A percentile compares a stretch with the other conserved stretches of the same genome.
Evolutionary conservation across 208 protist species (phyloP).

Genomic region (Novymonas esmeraldas): DNA sequence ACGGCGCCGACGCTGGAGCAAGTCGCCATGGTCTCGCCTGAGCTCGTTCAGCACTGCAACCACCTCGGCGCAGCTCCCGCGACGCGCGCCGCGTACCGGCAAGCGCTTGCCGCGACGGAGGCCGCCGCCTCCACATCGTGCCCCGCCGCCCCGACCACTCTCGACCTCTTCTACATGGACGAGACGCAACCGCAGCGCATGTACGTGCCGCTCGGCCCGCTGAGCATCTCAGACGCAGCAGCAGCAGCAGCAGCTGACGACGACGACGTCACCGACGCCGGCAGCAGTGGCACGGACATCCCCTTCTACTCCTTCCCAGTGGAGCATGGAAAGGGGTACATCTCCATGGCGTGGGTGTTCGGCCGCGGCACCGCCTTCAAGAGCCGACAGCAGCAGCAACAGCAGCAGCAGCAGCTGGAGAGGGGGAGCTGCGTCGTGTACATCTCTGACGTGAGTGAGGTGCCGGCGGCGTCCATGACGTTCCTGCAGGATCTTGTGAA

Average conservation of each 20-base stretch:
- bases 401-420: neutral
- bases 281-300: slow-evolving; percentile 37
- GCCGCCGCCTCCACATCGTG: slow-evolving; percentile 11
- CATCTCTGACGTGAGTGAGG: slow-evolving; percentile 78
- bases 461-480: slow-evolving; percentile 46
- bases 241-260: neutral
- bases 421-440: slow-evolving; percentile 71
- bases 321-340: slow-evolving; percentile 76
- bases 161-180: slow-evolving; percentile 55
- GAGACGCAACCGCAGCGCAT: slow-evolving; percentile 45
- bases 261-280: neutral
- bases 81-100: slow-evolving; percentile 14
- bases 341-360: slow-evolving; percentile 87
- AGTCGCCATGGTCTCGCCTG: slow-evolving; percentile 49
- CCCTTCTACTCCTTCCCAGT: slow-evolving; percentile 77
- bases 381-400: slow-evolving; percentile 24
- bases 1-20: slow-evolving; percentile 56
- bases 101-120: slow-evolving; percentile 10
- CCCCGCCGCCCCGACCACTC: slow-evolving; percentile 15
- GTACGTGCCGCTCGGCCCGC: slow-evolving; percentile 39
- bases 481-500: slow-evolving; percentile 80
- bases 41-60: slow-evolving; percentile 35
- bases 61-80: slow-evolving; percentile 24
- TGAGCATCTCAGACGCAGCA: neutral
- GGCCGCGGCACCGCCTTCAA: slow-evolving; percentile 65